phyloP scores from a whole-genome alignment of 2,329 filamentous ascomycete species.

The Aspergillus melleus region DNA sequence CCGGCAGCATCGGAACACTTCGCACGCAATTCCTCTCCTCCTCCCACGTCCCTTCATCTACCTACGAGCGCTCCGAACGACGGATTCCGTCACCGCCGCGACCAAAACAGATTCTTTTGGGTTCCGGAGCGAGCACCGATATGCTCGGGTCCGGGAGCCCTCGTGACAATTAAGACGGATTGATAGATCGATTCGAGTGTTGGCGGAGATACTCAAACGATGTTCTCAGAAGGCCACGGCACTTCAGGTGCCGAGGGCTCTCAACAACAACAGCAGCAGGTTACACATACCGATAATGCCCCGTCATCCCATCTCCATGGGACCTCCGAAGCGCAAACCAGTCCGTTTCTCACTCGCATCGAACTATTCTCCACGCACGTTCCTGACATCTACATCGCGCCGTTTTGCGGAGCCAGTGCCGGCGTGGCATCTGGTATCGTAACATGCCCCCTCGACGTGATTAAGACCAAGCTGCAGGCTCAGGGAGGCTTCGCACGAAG shows the following conservation, averaged over 20 bases:
- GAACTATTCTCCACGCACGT: slow-evolving; percentile 49
- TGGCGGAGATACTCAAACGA: slow-evolving; percentile 33
- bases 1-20: slow-evolving; percentile 29
- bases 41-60: slow-evolving; percentile 1
- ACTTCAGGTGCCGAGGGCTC: slow-evolving; percentile 35
- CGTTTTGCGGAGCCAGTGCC: slow-evolving; percentile 81
- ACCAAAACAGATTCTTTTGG: slow-evolving; percentile 26
- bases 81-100: slow-evolving; percentile 7
- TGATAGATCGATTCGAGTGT: slow-evolving; percentile 32
- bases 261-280: slow-evolving; percentile 28
- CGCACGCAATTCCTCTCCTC: slow-evolving; percentile 7
- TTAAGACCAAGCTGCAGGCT: slow-evolving; percentile 97
- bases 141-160: slow-evolving; percentile 44
- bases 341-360: slow-evolving; percentile 36
- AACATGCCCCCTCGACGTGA: slow-evolving; percentile 96
- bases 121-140: slow-evolving; percentile 43
- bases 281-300: slow-evolving; percentile 22
- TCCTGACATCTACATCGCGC: slow-evolving; percentile 66
- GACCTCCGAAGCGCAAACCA: slow-evolving; percentile 29
- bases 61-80: slow-evolving; percentile 4
- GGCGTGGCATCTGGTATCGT: slow-evolving; percentile 92
- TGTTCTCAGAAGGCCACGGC: slow-evolving; percentile 48
- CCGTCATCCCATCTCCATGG: slow-evolving; percentile 26
- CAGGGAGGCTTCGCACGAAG: slow-evolving; percentile 75
- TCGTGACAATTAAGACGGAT: slow-evolving; percentile 40